Evolutionary conservation across 1,139 yeast species (phyloP), one percentile per base, ranked within the genome.

Genomic region (Lizanozyma gosingica): DNA sequence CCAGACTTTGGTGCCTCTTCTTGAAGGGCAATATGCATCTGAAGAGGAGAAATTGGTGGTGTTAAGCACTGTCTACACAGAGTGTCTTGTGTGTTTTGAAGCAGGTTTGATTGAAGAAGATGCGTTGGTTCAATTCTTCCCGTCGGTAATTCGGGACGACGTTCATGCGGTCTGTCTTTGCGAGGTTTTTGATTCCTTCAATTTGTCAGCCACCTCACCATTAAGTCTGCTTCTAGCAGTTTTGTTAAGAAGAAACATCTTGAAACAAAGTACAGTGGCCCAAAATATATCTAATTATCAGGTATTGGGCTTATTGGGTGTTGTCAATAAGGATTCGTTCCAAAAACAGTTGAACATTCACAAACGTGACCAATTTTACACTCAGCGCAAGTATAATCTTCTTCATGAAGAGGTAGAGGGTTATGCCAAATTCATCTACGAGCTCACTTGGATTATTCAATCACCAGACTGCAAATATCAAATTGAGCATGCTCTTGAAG

Each of bases 371-470:
- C 65, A 75, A 63, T 53, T 77, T 47, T 84, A 80, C 56, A 80
- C 87, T 33, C 85, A 84, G 44, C 78, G 76, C 51, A 78, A 84
- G 45, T 88, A 66, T 61, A 86, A 86, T 45, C 61, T 88, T 27
- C 53, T 86, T n/a, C 76, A 80, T 41, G 97, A 90, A 57, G 84
- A 84, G 48, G 63, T 79, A 14, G 92, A 83, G 55, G 98, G 97
- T 1, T 92, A 77, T 59, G 62, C 95, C 14, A 80, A 81, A 51
- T 63, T 85, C 34, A 60, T 80, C 0, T 71, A 71, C 4, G 78
- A 80, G 43, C 47, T 84, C n/a, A 59, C 62, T 43, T 48, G 60
- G 2, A 69, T 78, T 2, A 62, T 76, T 37, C 57, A 56, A 33
- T 63, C 67, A 18, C 60, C 62, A 2, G 70, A 73, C 41, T 62